phyloP scores from a whole-genome alignment of 2,329 filamentous ascomycete species.

The Fusarium sp. region DNA sequence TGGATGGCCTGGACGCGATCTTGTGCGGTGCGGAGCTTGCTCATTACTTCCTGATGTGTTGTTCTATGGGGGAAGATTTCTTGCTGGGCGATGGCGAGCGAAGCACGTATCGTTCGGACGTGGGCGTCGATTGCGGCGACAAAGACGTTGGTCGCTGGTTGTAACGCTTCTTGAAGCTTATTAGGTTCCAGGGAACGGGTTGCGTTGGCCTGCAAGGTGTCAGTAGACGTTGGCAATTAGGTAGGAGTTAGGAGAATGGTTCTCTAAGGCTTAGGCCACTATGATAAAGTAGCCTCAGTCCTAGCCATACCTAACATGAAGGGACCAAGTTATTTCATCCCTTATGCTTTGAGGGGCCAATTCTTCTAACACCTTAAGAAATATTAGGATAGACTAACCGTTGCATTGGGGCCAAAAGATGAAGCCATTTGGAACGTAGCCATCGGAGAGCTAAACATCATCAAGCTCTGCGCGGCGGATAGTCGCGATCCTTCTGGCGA shows the following conservation, averaged over 20 bases:
- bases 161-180: conserved; percentile 39
- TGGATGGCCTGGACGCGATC: conserved; percentile 35
- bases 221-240: neutral
- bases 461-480: conserved; percentile 45
- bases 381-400: conserved; percentile 24
- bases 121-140: conserved; percentile 40
- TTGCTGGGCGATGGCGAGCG: conserved; percentile 40
- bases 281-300: neutral
- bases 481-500: conserved; percentile 45
- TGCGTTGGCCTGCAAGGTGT: conserved; percentile 25
- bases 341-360: neutral
- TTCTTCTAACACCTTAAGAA: neutral
- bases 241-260: neutral
- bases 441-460: conserved; percentile 47
- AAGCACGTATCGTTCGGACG: conserved; percentile 38
- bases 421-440: conserved; percentile 46
- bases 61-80: conserved; percentile 46
- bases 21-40: conserved; percentile 37
- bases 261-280: neutral
- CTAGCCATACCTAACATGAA: neutral
- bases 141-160: conserved; percentile 38
- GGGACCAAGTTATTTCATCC: neutral
- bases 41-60: conserved; percentile 41
- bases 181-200: conserved; percentile 37
- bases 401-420: conserved; percentile 27